These are phyloP conservation scores for Circinella minor DNA, from an alignment of 371 early-diverging fungal genomes.

Conservation along the genomic window DNA sequence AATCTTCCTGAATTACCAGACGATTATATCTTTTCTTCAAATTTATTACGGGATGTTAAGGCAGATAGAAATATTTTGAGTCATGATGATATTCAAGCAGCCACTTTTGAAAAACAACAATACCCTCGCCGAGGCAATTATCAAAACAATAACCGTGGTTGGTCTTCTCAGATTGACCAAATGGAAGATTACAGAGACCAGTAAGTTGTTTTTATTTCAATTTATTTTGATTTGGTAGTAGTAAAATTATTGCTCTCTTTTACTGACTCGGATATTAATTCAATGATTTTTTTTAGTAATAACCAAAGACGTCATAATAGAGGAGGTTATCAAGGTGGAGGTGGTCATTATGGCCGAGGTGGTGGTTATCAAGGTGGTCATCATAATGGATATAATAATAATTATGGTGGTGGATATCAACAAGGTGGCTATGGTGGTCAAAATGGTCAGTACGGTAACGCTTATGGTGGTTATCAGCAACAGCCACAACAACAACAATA, in stretches of 20 bases:
- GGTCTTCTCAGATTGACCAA: conserved; percentile 55
- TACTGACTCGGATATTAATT: too few relatives aligned
- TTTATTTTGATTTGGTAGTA: too few relatives aligned
- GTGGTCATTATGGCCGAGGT: not conserved
- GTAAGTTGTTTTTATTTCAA: conserved; percentile 5
- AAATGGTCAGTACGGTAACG: not conserved
- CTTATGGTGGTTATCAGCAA: not conserved
- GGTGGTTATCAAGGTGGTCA: not conserved
- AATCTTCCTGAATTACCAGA: conserved; percentile 47
- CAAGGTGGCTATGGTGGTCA: conserved; percentile 11
- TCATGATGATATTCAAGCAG: conserved; percentile 59
- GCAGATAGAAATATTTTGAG: conserved; percentile 42
- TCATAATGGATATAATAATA: not conserved
- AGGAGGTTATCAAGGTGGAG: not conserved
- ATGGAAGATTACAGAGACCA: conserved; percentile 50
- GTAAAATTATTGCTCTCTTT: not conserved
- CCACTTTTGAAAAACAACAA: conserved; percentile 52
- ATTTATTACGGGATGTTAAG: conserved; percentile 60
- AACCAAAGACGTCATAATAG: conserved; percentile 14
- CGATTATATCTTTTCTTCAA: conserved; percentile 47
- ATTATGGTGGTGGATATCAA: conserved; percentile 16
- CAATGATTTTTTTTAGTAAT: not conserved
- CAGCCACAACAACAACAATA: not conserved
- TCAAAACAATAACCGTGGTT: conserved; percentile 8
- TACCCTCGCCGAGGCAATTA: conserved; percentile 20